phyloP scores from a whole-genome alignment of 306 rosid species.

The Senna tora region DNA sequence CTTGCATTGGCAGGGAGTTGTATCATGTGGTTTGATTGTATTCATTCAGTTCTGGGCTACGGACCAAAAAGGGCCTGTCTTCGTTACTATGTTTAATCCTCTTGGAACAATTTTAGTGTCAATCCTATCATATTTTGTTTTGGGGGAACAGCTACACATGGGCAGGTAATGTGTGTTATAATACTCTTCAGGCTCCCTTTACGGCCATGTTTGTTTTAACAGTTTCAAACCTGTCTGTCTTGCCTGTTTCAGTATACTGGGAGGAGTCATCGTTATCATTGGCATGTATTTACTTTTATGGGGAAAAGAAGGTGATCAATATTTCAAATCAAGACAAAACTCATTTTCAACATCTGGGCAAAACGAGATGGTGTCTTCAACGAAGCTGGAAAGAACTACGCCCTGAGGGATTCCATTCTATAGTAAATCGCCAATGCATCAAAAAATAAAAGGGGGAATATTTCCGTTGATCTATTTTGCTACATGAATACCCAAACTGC shows the following conservation, averaged over 20 bases:
- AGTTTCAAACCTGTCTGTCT: background rate
- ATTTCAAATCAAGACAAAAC: conserved; percentile 28
- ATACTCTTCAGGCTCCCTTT: background rate
- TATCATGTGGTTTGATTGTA: conserved; percentile 33
- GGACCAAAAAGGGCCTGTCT: conserved; percentile 47
- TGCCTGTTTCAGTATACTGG: conserved; percentile 47
- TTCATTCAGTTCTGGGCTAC: conserved; percentile 49
- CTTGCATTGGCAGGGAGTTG: conserved; percentile 30
- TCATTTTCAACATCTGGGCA: conserved; percentile 25
- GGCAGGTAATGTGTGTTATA: conserved; percentile 46
- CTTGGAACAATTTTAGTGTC: conserved; percentile 44
- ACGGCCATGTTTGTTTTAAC: background rate
- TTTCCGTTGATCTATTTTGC: background rate
- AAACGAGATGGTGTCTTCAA: conserved; percentile 30
- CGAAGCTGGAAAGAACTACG: background rate
- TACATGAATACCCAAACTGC: background rate
- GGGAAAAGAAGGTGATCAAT: conserved; percentile 51
- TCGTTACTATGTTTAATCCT: conserved; percentile 49
- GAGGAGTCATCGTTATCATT: conserved; percentile 44
- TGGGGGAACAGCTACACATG: conserved; percentile 41
- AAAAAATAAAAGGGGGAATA: background rate
- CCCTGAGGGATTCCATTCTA: background rate
- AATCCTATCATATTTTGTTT: conserved; percentile 44
- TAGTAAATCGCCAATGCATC: background rate
- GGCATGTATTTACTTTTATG: conserved; percentile 51